Percentiles rank a stretch among this genome's conserved stretches.
phyloP scores from a whole-genome alignment of 495 filamentous ascomycete genomes.

The Neurospora cerealis region DNA sequence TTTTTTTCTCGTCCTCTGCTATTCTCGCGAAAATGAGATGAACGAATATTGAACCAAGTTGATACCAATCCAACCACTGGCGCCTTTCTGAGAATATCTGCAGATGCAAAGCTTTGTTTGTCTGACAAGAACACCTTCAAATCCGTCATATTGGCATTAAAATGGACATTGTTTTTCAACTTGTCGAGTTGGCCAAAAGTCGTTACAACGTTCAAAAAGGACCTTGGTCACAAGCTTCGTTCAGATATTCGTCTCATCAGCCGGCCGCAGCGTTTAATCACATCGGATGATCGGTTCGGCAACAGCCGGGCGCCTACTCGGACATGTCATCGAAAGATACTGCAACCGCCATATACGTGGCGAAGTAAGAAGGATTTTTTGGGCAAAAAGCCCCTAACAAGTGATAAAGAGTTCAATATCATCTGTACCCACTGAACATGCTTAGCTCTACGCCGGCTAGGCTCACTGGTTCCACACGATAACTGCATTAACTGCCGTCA shows the following conservation, averaged over 20 bases:
- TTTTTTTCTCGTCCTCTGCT: not conserved
- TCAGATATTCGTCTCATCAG: not conserved
- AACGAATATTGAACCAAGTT: not conserved
- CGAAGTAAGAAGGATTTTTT: not conserved
- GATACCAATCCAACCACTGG: not conserved
- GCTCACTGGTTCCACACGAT: not conserved
- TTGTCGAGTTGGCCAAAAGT: not conserved
- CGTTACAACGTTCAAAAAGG: not conserved
- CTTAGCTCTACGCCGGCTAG: not conserved
- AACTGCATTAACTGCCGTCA: not conserved
- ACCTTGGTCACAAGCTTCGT: not conserved
- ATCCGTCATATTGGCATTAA: not conserved
- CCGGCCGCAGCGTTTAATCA: not conserved
- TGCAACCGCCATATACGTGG: not conserved
- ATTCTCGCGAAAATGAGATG: not conserved
- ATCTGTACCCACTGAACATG: not conserved
- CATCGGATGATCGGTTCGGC: not conserved
- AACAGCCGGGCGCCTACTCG: not conserved
- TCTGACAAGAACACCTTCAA: too few relatives aligned
- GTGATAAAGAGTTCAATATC: not conserved
- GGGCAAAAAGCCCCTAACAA: not conserved
- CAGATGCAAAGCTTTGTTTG: too few relatives aligned
- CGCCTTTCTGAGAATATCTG: too few relatives aligned
- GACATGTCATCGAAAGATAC: not conserved
- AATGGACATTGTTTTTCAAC: not conserved